These are phyloP conservation scores for Aciculoconidium aculeatum DNA, from an alignment of 805 yeast genomes.

Conservation along the genomic window DNA sequence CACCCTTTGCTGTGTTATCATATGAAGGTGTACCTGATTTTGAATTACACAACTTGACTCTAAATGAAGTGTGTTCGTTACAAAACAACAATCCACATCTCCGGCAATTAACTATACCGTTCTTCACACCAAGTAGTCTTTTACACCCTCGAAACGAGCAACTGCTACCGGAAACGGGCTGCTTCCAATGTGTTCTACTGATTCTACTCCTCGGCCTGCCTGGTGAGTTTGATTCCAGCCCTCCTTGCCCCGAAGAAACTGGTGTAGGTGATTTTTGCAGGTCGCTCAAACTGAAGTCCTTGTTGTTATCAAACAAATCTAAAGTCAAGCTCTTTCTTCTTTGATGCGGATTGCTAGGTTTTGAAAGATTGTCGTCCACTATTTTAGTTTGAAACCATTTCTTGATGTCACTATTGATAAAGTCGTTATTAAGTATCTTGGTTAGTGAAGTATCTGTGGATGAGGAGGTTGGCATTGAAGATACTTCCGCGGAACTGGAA, in stretches of 20 bases:
- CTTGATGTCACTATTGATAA: slow-evolving; percentile 30
- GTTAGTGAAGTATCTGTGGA: slow-evolving; percentile 5
- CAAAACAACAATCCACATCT: slow-evolving; percentile 74
- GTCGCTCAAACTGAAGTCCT: slow-evolving; percentile 30
- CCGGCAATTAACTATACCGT: slow-evolving; percentile 64
- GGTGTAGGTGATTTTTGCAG: slow-evolving; percentile 4
- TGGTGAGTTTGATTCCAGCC: too few species aligned
- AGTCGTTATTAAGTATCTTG: slow-evolving; percentile 10
- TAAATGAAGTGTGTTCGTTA: slow-evolving; percentile 51
- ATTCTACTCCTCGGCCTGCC: slow-evolving; percentile 20
- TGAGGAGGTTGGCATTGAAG: neutral
- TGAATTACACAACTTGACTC: slow-evolving; percentile 47
- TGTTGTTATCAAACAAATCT: slow-evolving; percentile 44
- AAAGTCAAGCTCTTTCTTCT: slow-evolving; percentile 38
- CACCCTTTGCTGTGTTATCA: slow-evolving; percentile 34
- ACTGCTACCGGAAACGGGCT: slow-evolving; percentile 29
- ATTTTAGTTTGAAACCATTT: slow-evolving; percentile 38
- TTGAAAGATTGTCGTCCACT: slow-evolving; percentile 30
- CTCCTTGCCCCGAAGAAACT: too few species aligned
- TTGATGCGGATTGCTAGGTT: slow-evolving; percentile 14
- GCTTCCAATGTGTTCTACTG: slow-evolving; percentile 55
- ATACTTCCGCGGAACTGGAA: slow-evolving; percentile 1
- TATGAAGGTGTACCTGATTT: slow-evolving; percentile 38
- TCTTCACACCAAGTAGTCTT: slow-evolving; percentile 41
- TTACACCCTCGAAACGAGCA: slow-evolving; percentile 41